phyloP scores from a whole-genome alignment of 2,329 filamentous ascomycete genomes.

The Lachnellula cervina region DNA sequence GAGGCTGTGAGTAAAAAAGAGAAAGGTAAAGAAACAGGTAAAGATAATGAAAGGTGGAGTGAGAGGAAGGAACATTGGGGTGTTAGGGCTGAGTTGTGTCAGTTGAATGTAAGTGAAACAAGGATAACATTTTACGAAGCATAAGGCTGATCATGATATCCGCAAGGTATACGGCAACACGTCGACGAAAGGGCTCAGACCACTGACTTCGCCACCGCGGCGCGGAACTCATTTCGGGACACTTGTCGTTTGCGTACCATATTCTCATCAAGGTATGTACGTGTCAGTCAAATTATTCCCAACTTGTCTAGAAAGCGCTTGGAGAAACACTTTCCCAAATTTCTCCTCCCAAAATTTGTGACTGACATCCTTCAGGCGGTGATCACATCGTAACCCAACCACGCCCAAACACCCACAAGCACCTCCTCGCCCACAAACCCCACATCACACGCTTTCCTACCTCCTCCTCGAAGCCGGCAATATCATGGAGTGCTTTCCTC shows the following conservation, averaged over 20 bases:
- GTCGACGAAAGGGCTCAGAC: constrained; percentile 45
- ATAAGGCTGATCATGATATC: background rate
- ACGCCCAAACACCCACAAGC: constrained; percentile 6
- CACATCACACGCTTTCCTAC: constrained; percentile 6
- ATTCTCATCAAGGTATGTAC: constrained; percentile 19
- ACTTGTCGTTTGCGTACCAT: constrained; percentile 46
- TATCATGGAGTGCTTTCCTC: constrained; percentile 49
- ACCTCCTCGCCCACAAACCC: constrained; percentile 1
- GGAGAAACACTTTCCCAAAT: background rate
- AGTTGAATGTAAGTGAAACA: constrained; percentile 44
- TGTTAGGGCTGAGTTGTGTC: constrained; percentile 51
- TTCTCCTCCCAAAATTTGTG: background rate
- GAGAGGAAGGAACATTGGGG: constrained; percentile 21
- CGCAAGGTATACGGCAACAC: constrained; percentile 47
- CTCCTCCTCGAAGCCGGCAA: constrained; percentile 9
- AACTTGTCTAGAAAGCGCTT: too few relatives aligned
- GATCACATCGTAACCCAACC: constrained; percentile 10
- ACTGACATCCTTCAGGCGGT: constrained; percentile 18
- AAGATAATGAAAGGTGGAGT: constrained; percentile 24
- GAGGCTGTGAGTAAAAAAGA: background rate
- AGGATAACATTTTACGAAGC: constrained; percentile 26
- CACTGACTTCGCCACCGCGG: constrained; percentile 51
- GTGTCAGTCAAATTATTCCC: background rate
- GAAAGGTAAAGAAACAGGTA: constrained; percentile 4
- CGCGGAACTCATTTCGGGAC: constrained; percentile 46